Base-by-base conservation (phyloP, 805 yeast species). In the Brettanomyces nanus region DNA sequence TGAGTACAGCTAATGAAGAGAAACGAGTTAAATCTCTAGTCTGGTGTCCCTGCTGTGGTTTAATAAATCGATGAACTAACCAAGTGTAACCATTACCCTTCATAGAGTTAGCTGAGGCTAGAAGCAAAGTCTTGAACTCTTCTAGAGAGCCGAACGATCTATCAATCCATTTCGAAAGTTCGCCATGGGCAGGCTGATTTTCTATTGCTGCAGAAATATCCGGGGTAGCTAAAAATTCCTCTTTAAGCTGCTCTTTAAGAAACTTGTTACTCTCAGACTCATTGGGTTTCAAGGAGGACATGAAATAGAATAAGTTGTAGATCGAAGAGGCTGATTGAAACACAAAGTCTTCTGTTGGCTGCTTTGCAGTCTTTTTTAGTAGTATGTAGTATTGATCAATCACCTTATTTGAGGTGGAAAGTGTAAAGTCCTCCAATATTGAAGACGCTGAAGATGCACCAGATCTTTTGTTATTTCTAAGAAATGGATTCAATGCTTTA, bases 31-130 rank as follows among this genome's bases (percentile, higher is more conserved):
- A 28, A 36, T 51, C 53, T 41, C 43, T 49, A 17, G 50, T 25
- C 14, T 45, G 43, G 11, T 43, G 40, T 6, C 53, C 52, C 25
- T 45, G 44, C 15, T 46, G 49, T 3, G 48, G 45, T 39, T 56
- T 53, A 43, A 67, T 61, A 7, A 44, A 52, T 59, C 68, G 69
- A 41, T 90, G 94, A 18, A 87, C 80, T 15, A 92, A 65, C 92
- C 97, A 92, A 9, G 89, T 83, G 60, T 71, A 78, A 3, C 98
- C 98, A 58, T 85, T 90, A 36, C 97, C 97, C 43, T 80, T 76
- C 43, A 86, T 73, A 4, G 81, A 71, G 35, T 67, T 61, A 9
- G 90, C 85, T 1, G 92, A 77, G 41, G 75, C 72, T 41, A 84
- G 53, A 31, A 92, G 59, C 33, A 85, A 68, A 1, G 83, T 74